Conservation (phyloP, 768 basidiomycete genomes). For the Leccinum barrowsii region DNA sequence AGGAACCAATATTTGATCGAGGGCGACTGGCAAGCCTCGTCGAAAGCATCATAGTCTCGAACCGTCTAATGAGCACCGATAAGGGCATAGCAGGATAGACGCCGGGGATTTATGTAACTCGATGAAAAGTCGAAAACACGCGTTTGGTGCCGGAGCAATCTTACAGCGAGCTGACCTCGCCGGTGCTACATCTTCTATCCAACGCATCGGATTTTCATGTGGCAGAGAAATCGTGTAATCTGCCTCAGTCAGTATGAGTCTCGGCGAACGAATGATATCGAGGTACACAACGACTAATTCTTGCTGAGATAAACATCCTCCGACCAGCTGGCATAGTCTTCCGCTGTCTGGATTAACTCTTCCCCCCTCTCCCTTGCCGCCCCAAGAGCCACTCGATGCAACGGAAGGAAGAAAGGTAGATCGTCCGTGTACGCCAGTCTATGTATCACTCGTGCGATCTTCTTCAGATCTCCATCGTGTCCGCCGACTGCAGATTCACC, state of each 20-base stretch:
- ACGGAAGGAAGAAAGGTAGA: slow-evolving; percentile 24
- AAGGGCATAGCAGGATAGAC: not conserved
- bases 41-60: slow-evolving; percentile 1
- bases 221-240: too few relatives aligned
- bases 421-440: slow-evolving; percentile 20
- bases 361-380: slow-evolving; percentile 24
- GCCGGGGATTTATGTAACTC: not conserved
- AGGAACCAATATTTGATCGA: not conserved
- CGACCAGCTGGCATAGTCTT: slow-evolving; percentile 29
- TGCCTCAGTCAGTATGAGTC: too few relatives aligned
- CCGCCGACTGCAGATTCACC: slow-evolving; percentile 3
- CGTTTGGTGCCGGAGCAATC: not conserved
- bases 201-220: too few relatives aligned
- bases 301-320: slow-evolving; percentile 20
- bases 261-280: too few relatives aligned
- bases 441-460: slow-evolving; percentile 20
- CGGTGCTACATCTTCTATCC: too few relatives aligned
- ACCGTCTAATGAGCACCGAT: slow-evolving; percentile 4
- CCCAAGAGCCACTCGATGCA: slow-evolving; percentile 21
- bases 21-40: not conserved
- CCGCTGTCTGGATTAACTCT: slow-evolving; percentile 18
- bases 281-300: not conserved
- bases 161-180: too few relatives aligned
- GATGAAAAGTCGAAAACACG: slow-evolving; percentile 7
- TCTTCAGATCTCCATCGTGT: slow-evolving; percentile 21